Evolutionary conservation across 2,329 filamentous ascomycete genomes (phyloP), one percentile per base, ranked within the genome.

Genomic region (Botrytis hyacinthi): DNA sequence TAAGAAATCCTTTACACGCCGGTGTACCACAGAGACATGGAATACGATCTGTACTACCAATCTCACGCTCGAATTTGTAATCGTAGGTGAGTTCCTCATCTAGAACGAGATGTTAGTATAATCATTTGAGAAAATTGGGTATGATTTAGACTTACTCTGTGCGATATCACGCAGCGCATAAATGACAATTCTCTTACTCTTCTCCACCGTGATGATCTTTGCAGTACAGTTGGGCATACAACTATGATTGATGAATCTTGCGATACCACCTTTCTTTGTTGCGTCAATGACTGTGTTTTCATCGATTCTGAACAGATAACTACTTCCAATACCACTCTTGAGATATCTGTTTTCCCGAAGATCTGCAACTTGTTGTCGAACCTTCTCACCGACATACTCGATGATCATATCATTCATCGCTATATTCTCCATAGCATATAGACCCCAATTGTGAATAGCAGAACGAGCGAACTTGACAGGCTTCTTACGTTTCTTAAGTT

Each of bases 71-170:
- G 83, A 99, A 99, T 84, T 99, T 99, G 88, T 99, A 99, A 86
- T 99, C 96, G 85, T 99, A 99, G 3, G 96, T 99, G 82, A 99
- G 90, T 86, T 99, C 96, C 84, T 99, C 96, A 82, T 98, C 96
- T 99, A 29, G 18, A 32, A 73, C 14, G 62, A 22, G 12, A 65
- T 44, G 73, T 79, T 78, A 80, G 79, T n/a, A 6, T 29, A 16
- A 8, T 29, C 29, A 57, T 12, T 46, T 48, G 8, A n/a, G 26
- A 44, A 8, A 10, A 10, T 29, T 46, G 46, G 32, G n/a, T 46
- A 14, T 16, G n/a, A 12, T 54, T 62, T 26, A 48, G 62, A 90
- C 93, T 87, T 89, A 98, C 96, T 96, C 87, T 95, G 91, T 79
- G 90, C 90, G 83, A 99, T 99, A 83, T 98, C 95, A 81, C 96